Conservation (phyloP, 345 rosid species). For the Rhodamnia argentea region DNA sequence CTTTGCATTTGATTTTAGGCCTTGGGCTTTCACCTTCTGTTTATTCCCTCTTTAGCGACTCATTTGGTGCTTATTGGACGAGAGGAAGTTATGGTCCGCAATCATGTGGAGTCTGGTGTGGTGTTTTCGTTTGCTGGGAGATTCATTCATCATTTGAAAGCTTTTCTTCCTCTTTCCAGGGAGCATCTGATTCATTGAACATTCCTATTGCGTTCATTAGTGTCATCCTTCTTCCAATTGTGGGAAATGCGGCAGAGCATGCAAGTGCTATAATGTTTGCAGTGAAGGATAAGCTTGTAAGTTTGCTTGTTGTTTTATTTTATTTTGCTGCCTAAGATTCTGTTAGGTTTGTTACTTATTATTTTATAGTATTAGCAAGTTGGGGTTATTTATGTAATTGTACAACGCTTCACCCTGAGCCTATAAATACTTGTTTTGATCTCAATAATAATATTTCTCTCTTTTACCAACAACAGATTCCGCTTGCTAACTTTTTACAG, state of each 20-base stretch:
- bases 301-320: neutral
- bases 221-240: constrained; percentile 38
- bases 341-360: too few relatives aligned
- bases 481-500: too few relatives aligned
- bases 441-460: too few relatives aligned
- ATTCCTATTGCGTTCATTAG: constrained; percentile 38
- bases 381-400: too few relatives aligned
- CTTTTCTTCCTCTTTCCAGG: constrained; percentile 14
- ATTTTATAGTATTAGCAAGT: too few relatives aligned
- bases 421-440: too few relatives aligned
- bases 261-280: constrained; percentile 45
- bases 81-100: neutral
- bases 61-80: neutral
- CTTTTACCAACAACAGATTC: too few relatives aligned
- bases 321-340: neutral
- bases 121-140: neutral
- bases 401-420: too few relatives aligned
- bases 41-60: neutral
- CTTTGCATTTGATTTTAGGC: neutral
- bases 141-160: neutral
- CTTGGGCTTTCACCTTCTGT: neutral
- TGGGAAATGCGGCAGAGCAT: constrained; percentile 56
- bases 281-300: constrained; percentile 50
- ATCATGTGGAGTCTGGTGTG: neutral
- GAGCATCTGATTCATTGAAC: constrained; percentile 31